Evolutionary conservation across 352 stramenopile genomes (phyloP), one percentile per base, ranked within the genome.

Genomic region (Phytophthora cajani): DNA sequence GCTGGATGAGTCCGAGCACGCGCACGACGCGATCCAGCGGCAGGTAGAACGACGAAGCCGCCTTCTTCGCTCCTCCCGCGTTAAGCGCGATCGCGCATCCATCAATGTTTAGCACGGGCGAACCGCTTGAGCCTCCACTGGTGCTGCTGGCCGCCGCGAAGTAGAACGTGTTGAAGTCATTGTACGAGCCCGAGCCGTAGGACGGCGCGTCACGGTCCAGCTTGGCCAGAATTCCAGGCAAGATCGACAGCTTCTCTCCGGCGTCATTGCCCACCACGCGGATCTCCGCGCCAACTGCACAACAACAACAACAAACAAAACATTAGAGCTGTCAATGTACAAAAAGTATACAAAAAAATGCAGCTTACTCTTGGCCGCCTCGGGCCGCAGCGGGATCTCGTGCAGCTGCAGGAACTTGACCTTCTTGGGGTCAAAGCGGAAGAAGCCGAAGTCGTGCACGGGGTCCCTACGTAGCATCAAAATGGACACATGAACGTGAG

Each of bases 91-190:
- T 97, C 5, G 93, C 93, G 47, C 91, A 88, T 33, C 91, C 91
- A 36, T 94, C 79, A 52, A 92, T 89, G 69, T 96, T 90, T 16
- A 98, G 78, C 51, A 98, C 93, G 8, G 93, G 93, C 10, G 84
- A 96, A 16, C 93, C 93, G 42, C 91, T 97, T 0, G 88, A 97
- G 4, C 93, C 93, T 30, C 93, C 92, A 0, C 85, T 96, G 6
- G 91, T 98, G 58, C 82, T 95, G 66, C 85, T 94, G 2, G 90
- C 90, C 0, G 92, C 92, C 8, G 85, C 86, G 69, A 93, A 95
- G 75, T 98, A 98, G 54, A 98, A 98, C 21, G 92, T 98, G 68
- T 97, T 97, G 63, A 97, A 96, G 69, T 98, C 93, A 38, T 96
- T 96, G 84, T 98, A 98, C 17, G 82, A 87, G 40, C 69, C 82